phyloP scores from a whole-genome alignment of 331 rosid species.

The Stylosanthes scabra region DNA sequence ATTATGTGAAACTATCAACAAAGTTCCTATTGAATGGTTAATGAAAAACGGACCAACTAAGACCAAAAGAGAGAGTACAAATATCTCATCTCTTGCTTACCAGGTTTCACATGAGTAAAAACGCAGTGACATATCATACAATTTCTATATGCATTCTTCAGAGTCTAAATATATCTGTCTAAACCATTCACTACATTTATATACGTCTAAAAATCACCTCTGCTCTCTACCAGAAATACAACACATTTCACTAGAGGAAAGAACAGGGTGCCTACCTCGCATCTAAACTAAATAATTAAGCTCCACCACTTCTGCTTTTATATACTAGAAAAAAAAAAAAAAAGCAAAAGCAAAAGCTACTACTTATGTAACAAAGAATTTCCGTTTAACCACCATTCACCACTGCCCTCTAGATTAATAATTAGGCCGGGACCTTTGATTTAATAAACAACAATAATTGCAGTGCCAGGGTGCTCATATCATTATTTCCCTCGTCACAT shows the following conservation, averaged over 20 bases:
- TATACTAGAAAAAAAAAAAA: slow-evolving; percentile 35
- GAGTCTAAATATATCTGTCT: slow-evolving; percentile 9
- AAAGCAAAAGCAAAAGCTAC: slow-evolving; percentile 24
- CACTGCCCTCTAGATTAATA: slow-evolving; percentile 28
- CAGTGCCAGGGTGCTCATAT: slow-evolving; percentile 32
- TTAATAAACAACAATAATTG: slow-evolving; percentile 27
- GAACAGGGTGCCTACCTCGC: slow-evolving; percentile 36
- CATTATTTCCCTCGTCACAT: slow-evolving; percentile 6
- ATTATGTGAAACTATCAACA: neutral
- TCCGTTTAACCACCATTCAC: slow-evolving; percentile 32
- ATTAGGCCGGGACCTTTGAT: slow-evolving; percentile 25
- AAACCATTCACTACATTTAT: slow-evolving; percentile 34
- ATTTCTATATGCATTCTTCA: slow-evolving; percentile 31
- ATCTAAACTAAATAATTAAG: slow-evolving; percentile 40
- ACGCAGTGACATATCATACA: slow-evolving; percentile 18
- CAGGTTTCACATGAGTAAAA: too few species aligned
- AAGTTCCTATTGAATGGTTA: too few species aligned
- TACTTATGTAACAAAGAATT: slow-evolving; percentile 40
- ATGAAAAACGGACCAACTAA: too few species aligned
- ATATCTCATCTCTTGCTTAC: too few species aligned
- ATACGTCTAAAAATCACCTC: slow-evolving; percentile 36
- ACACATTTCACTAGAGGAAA: slow-evolving; percentile 43
- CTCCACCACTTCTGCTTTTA: slow-evolving; percentile 41
- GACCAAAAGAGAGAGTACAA: too few species aligned
- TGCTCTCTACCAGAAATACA: slow-evolving; percentile 34